Conservation (phyloP, 768 basidiomycete genomes). For the Phaeotremella skinneri region DNA sequence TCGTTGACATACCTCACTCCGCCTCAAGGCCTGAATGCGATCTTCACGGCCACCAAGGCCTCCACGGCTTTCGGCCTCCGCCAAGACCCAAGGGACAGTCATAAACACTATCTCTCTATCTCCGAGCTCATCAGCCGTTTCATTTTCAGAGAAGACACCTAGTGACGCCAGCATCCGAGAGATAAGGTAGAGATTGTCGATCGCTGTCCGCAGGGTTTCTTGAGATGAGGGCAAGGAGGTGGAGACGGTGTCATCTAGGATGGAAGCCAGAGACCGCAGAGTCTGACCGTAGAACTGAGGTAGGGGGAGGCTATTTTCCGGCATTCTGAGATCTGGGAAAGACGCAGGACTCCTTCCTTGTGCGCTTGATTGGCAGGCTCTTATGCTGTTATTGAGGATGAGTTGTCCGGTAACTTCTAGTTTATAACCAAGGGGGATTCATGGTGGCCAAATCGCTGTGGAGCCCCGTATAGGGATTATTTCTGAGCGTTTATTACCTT, state of each 20-base stretch:
- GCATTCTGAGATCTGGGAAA: background rate
- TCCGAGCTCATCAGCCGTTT: slow-evolving; percentile 46
- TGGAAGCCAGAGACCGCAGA: slow-evolving; percentile 36
- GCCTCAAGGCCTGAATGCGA: slow-evolving; percentile 32
- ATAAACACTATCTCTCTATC: slow-evolving; percentile 50
- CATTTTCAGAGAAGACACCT: slow-evolving; percentile 52
- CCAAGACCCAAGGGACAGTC: slow-evolving; percentile 46
- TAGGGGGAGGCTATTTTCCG: slow-evolving; percentile 36
- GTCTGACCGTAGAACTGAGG: slow-evolving; percentile 43
- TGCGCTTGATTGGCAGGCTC: no score
- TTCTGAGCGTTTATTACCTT: no score
- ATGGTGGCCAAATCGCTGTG: no score
- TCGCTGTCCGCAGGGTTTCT: slow-evolving; percentile 23
- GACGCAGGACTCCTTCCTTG: no score
- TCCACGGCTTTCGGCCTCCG: slow-evolving; percentile 41
- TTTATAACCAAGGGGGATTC: no score
- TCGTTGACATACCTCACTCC: slow-evolving; percentile 42
- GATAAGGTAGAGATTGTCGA: slow-evolving; percentile 42
- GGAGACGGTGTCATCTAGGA: slow-evolving; percentile 44
- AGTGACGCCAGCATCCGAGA: slow-evolving; percentile 43
- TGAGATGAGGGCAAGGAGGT: slow-evolving; percentile 31
- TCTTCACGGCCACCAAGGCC: slow-evolving; percentile 38
- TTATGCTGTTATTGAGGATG: no score
- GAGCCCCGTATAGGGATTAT: no score
- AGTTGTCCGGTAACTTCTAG: no score